Evolutionary conservation across 257 asterid genomes (phyloP), one percentile per base, ranked within the genome.

Genomic region (Echites panduratus): DNA sequence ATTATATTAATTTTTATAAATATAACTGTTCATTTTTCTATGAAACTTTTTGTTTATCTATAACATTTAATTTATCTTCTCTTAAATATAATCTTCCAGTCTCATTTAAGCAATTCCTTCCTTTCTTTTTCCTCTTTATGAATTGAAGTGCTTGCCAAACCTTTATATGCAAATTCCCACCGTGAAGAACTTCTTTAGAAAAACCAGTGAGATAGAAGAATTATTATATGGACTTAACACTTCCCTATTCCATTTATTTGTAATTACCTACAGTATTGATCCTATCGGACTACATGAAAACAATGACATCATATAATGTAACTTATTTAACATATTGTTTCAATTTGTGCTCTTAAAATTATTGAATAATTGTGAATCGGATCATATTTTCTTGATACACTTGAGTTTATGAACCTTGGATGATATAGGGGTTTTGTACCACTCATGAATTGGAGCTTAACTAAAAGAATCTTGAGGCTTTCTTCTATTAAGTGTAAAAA

Each of bases 101-200:
- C 38, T 32, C 38, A 32, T 32, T 32, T 32, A 32, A 1, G 3
- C 38, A 32, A 32, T 32, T 32, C 2, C 2, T 32, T 32, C 38
- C 38, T 32, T 32, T 32, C 38, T 32, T 32, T n/a, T 32, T 32
- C 38, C 38, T 32, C 38, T 32, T 1, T 32, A 3, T 32, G 38
- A 32, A 32, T 68, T 14, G 95, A 91, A 78, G 95, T 91, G 61
- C 90, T 89, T 26, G 96, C 89, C 73, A 96, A 91, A 78, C 97
- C 96, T 29, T 86, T 91, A 9, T 91, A 91, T 83, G 82, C 92
- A 17, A 74, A 87, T 78, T 66, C 96, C 65, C 89, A 89, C 48
- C 77, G 83, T 44, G 88, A 85, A 64, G 85, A 83, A 72, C 80
- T 89, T 74, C 79, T 87, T 45, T 85, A 95, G n/a, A n/a, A 29